Percentiles rank a stretch among this genome's conserved stretches.
phyloP scores from a whole-genome alignment of 2,329 filamentous ascomycete species.

The Knufia petricola region DNA sequence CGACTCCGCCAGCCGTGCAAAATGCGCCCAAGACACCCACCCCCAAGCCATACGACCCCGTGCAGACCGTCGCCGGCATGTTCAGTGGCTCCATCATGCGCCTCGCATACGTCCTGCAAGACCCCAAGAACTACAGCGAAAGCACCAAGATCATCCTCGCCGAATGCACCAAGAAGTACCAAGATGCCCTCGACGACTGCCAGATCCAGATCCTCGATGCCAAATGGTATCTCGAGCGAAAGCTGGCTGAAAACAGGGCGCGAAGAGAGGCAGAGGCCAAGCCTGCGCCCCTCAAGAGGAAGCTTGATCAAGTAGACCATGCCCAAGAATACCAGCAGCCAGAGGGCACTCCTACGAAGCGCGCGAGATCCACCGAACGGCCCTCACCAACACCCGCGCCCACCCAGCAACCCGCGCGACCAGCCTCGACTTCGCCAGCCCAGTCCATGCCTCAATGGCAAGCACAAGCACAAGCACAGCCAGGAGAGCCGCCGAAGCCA shows the following conservation, averaged over 20 bases:
- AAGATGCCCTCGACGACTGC: constrained; percentile 23
- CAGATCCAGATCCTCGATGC: constrained; percentile 23
- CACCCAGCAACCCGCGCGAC: constrained; percentile 6
- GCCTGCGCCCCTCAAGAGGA: constrained; percentile 16
- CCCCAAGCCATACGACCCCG: constrained; percentile 20
- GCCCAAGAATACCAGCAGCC: constrained; percentile 9
- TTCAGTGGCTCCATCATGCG: constrained; percentile 23
- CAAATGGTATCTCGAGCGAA: constrained; percentile 23
- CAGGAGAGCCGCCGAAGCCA: neutral
- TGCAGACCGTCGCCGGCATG: constrained; percentile 22
- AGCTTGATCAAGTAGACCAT: constrained; percentile 15
- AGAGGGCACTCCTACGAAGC: constrained; percentile 16
- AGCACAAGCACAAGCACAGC: constrained; percentile 4
- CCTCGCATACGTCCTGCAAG: constrained; percentile 22
- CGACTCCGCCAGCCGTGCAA: neutral
- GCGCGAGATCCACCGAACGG: constrained; percentile 14
- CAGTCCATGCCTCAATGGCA: neutral
- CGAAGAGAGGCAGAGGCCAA: constrained; percentile 17
- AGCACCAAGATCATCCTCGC: constrained; percentile 20
- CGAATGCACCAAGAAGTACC: constrained; percentile 22
- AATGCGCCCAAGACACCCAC: neutral
- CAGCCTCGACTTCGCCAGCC: neutral
- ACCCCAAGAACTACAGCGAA: constrained; percentile 20
- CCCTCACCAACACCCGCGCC: constrained; percentile 9
- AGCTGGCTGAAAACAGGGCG: constrained; percentile 18